These are phyloP conservation scores for Juncus inflexus DNA, from an alignment of 176 grass and related monocot genomes.

Conservation along the genomic window DNA sequence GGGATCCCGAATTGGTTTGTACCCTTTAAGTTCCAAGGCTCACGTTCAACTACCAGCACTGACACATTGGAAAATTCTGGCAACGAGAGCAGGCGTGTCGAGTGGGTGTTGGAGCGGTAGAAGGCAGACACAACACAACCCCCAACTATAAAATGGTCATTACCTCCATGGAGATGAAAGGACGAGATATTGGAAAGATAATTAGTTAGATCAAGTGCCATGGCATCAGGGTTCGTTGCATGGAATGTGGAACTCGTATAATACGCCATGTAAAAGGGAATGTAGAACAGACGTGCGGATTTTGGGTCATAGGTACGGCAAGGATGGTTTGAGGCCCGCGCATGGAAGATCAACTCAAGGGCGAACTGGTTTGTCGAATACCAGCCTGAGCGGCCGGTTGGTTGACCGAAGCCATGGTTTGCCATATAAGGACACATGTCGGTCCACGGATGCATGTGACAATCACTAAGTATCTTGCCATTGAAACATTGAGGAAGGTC, in stretches of 20 bases:
- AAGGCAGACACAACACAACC: conserved; percentile 10
- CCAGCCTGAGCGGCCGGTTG: conserved; percentile 8
- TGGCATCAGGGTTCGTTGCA: background rate
- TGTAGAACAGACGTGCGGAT: conserved; percentile 36
- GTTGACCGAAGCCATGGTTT: conserved; percentile 16
- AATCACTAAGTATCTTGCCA: conserved; percentile 79
- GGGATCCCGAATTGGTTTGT: conserved; percentile 29
- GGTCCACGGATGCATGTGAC: conserved; percentile 2
- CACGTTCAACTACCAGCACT: conserved; percentile 24
- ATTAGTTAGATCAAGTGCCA: conserved; percentile 10
- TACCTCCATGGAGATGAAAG: conserved; percentile 19
- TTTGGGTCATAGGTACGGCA: conserved; percentile 34
- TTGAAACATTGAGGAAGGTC: conserved; percentile 85
- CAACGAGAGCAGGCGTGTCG: background rate
- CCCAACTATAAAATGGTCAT: conserved; percentile 27
- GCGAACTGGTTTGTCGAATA: conserved; percentile 23
- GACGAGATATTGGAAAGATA: conserved; percentile 3
- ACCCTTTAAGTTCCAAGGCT: background rate
- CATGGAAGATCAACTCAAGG: conserved; percentile 25
- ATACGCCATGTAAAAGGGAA: conserved; percentile 30
- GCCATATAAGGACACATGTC: conserved; percentile 20
- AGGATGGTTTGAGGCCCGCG: conserved; percentile 23
- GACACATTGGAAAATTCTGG: conserved; percentile 30
- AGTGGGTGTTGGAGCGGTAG: background rate
- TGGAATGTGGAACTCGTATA: conserved; percentile 1